These are phyloP conservation scores for Solanum corneliomulleri DNA, from an alignment of 257 asterid genomes.

Conservation along the genomic window DNA sequence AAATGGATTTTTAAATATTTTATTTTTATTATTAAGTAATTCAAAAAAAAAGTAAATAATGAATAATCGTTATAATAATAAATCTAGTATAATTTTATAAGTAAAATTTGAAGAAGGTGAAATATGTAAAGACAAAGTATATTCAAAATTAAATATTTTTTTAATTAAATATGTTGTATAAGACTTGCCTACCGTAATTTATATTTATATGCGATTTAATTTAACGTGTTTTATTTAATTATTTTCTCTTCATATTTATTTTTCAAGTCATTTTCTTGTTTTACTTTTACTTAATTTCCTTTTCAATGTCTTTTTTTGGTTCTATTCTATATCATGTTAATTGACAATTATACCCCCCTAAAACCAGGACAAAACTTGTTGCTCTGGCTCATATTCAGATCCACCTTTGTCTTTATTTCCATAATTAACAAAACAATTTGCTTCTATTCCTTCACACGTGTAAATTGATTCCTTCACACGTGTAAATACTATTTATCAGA, in stretches of 20 bases:
- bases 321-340: background rate
- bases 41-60: background rate
- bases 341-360: background rate
- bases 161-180: too few relatives aligned
- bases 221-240: too few relatives aligned
- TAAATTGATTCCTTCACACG: background rate
- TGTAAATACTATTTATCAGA: background rate
- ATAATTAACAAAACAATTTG: background rate
- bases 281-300: background rate
- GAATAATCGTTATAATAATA: background rate
- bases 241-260: background rate
- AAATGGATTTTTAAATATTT: background rate
- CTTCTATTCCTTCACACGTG: background rate
- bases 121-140: too few relatives aligned
- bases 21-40: too few relatives aligned
- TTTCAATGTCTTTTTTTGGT: background rate
- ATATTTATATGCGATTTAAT: too few relatives aligned
- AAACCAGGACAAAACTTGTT: background rate
- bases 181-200: too few relatives aligned
- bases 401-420: background rate
- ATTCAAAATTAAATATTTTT: background rate
- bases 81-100: too few relatives aligned
- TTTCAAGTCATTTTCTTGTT: background rate
- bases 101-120: fast-evolving
- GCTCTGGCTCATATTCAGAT: background rate